A percentile compares a stretch with the other conserved stretches of the same genome.
Evolutionary conservation across 768 basidiomycete species (phyloP).

Genomic region (Boletus huronensis): DNA sequence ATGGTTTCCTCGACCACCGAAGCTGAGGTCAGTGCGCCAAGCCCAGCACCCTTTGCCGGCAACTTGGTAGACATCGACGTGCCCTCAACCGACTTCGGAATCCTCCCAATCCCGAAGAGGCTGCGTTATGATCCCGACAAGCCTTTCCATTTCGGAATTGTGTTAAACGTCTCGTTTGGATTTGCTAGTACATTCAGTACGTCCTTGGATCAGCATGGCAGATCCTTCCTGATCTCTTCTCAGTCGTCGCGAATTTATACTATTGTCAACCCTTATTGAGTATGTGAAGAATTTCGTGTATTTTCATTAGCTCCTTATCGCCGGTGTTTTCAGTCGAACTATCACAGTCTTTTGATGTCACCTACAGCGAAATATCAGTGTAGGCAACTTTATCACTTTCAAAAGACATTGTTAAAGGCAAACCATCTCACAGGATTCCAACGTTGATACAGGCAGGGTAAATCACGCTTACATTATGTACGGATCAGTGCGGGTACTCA

Average conservation of each 20-base stretch:
- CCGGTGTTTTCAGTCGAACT: conserved; percentile 27
- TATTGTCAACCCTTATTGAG: conserved; percentile 81
- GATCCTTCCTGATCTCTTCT: not conserved
- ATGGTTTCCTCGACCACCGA: conserved; percentile 17
- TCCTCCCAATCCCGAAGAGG: conserved; percentile 59
- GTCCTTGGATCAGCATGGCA: not conserved
- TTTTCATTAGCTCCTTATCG: not conserved
- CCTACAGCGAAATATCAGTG: conserved; percentile 36
- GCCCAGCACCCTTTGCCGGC: not conserved
- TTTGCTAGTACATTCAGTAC: conserved; percentile 50
- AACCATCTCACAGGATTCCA: conserved; percentile 45
- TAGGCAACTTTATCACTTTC: conserved; percentile 11
- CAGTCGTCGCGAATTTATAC: conserved; percentile 74
- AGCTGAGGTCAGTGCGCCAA: not conserved
- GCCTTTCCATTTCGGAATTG: conserved; percentile 49
- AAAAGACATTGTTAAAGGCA: not conserved
- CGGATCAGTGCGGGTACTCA: not conserved
- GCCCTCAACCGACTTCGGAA: conserved; percentile 48
- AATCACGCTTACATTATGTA: conserved; percentile 1
- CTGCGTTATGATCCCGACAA: conserved; percentile 50
- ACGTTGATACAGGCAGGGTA: conserved; percentile 69
- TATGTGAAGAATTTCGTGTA: conserved; percentile 27
- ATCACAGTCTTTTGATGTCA: conserved; percentile 38
- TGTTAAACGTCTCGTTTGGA: conserved; percentile 59
- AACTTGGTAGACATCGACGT: not conserved